Evolutionary conservation across 2,329 filamentous ascomycete genomes (phyloP), one percentile per base, ranked within the genome.

Genomic region (Fonsecaea multimorphosa): DNA sequence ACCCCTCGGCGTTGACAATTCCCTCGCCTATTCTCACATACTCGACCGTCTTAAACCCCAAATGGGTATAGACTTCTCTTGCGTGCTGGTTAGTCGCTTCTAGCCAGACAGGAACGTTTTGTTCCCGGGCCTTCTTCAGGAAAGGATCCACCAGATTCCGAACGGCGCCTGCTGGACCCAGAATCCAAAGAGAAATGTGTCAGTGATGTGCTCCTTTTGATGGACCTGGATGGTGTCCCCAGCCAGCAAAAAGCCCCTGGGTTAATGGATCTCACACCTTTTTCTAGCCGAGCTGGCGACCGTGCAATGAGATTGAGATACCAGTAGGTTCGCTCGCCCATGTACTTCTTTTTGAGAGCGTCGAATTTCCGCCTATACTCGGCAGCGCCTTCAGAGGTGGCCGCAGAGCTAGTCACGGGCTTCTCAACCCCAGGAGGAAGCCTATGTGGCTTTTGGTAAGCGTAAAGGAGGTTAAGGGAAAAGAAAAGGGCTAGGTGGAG

Each of bases 41-140:
- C 14, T 66, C 69, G 4, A 68, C 67, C 5, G 68, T 52, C 31
- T 49, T 49, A 29, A 69, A 72, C 2, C 70, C 70, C 14, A 68
- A 66, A 40, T 71, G 61, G 36, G 16, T 29, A 58, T 72, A 72
- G n/a, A 72, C 63, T 19, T 68, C 67, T 55, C 60, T 66, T 2
- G 70, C 69, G 36, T 68, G 64, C 19, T 38, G 56, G 29, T 65
- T 68, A 2, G 64, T 68, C 19, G 67, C 64, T 49, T 71, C 70
- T n/a, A 72, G 58, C 69, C 69, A 72, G 14, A 67, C 64, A n/a
- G 70, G 66, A 14, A 71, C 9, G 9, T 56, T 44, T 8, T 70
- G 52, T 24, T 71, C 58, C 5, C 54, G 57, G 12, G 63, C 68
- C 36, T 58, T 66, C n/a, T 65, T 52, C 27, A 71, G 49, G 46